Evolutionary conservation across 352 stramenopile genomes (phyloP), one percentile per base, ranked within the genome.

Genomic region (Pythium diclinum): DNA sequence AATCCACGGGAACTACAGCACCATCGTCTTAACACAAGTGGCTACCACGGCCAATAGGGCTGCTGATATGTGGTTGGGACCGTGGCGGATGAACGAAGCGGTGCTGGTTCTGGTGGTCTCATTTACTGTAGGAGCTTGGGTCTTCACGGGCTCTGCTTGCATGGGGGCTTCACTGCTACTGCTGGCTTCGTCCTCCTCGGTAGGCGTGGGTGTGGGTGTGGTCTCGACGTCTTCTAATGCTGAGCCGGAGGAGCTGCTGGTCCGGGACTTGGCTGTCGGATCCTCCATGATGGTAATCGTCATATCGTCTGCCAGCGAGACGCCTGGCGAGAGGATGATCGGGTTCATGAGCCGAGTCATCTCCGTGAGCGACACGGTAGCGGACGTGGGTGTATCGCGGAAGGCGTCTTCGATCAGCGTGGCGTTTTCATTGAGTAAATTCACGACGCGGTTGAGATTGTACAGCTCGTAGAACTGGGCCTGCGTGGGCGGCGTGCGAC

Each of bases 401-500:
- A 75, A 69, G 25, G 63, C 55, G 2, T 66, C 49, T 21, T 75
- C 68, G 13, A 75, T 69, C 25, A 75, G 60, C n/a, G 59, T 51
- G 48, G 59, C 68, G 33, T 75, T 75, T 46, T 75, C 68, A 10
- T 57, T 64, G 11, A 75, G 59, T 25, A 75, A 46, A 19, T 75
- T 75, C 21, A 75, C 55, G 13, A 75, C 64, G 10, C 68, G 68
- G 36, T 75, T 75, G 40, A 75, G 57, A 23, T 75, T 75, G 56
- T 75, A 75, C 33, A 75, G 58, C 44, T 75, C 68, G 59, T 75
- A 68, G 23, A 75, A 75, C 56, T 75, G 64, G 6, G 40, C 63
- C 33, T 75, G 64, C 17, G 68, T 67, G 0, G 68, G 68, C n/a
- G 64, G 56, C n/a, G 54, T 44, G 17, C 64, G 63, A 0, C 47